Percentiles rank a stretch among this genome's conserved stretches.
These are phyloP conservation scores for Fusarium sp. DNA, from an alignment of 2,329 filamentous ascomycete species.

Conservation along the genomic window DNA sequence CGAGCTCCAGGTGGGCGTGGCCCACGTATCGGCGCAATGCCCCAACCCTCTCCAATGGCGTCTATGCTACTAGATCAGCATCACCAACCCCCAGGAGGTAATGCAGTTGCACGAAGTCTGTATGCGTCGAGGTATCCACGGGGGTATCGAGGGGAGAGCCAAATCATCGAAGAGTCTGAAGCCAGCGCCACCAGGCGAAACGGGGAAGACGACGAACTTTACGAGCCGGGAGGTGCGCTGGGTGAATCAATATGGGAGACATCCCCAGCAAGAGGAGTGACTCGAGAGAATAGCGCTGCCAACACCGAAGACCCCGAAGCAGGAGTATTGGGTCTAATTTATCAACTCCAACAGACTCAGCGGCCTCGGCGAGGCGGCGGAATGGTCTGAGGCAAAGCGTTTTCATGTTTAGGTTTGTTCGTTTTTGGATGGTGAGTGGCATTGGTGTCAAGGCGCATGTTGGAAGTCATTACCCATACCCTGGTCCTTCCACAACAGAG, in stretches of 20 bases:
- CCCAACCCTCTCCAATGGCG: slow-evolving; percentile 74
- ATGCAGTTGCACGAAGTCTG: slow-evolving; percentile 59
- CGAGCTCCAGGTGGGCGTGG: slow-evolving; percentile 54
- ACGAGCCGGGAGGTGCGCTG: slow-evolving; percentile 63
- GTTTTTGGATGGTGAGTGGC: not conserved
- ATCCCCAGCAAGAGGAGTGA: slow-evolving; percentile 63
- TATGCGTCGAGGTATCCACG: slow-evolving; percentile 60
- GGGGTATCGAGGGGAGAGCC: slow-evolving; percentile 60
- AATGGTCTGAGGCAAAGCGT: slow-evolving; percentile 46
- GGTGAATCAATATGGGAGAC: slow-evolving; percentile 73
- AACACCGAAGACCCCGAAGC: slow-evolving; percentile 62
- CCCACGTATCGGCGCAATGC: slow-evolving; percentile 53
- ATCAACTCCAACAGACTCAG: slow-evolving; percentile 70
- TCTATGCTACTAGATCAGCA: slow-evolving; percentile 81
- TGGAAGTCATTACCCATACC: slow-evolving; percentile 5
- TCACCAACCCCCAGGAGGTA: slow-evolving; percentile 72
- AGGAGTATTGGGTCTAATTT: slow-evolving; percentile 69
- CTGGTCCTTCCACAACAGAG: not conserved
- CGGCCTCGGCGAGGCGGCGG: slow-evolving; percentile 61
- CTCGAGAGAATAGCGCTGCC: slow-evolving; percentile 64
- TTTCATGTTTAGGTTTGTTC: slow-evolving; percentile 5
- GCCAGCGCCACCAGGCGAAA: slow-evolving; percentile 54
- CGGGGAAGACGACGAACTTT: slow-evolving; percentile 68
- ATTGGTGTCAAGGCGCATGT: slow-evolving; percentile 22
- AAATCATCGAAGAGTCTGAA: slow-evolving; percentile 69